These are phyloP conservation scores for Metarhizium humberi DNA, from an alignment of 2,329 filamentous ascomycete species.

Conservation along the genomic window DNA sequence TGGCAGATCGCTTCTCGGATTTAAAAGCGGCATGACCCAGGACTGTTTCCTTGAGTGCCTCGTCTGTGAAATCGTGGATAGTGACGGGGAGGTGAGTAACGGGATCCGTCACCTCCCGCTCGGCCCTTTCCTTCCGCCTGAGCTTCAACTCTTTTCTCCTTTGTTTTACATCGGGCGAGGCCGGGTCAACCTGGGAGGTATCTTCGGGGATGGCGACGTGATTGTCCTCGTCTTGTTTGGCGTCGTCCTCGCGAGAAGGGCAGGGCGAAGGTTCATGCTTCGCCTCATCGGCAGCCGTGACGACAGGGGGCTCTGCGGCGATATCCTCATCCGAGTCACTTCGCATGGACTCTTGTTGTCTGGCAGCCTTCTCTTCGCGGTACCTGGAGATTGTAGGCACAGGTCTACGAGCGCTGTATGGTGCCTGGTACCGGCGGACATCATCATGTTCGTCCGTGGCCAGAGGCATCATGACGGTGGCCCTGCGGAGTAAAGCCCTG, in stretches of 20 bases:
- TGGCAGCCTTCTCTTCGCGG: slow-evolving; percentile 33
- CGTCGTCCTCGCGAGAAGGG: slow-evolving; percentile 1
- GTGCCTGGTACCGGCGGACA: slow-evolving; percentile 26
- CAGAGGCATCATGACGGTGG: slow-evolving; percentile 21
- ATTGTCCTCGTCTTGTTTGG: slow-evolving; percentile 7
- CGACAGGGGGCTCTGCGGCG: background rate
- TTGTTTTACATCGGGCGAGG: slow-evolving; percentile 32
- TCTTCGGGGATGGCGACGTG: slow-evolving; percentile 17
- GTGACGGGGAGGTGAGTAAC: slow-evolving; percentile 60
- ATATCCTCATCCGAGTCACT: slow-evolving; percentile 15
- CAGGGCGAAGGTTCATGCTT: background rate
- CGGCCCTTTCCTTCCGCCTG: slow-evolving; percentile 32
- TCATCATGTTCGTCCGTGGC: slow-evolving; percentile 28
- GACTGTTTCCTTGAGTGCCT: slow-evolving; percentile 38
- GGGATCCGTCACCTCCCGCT: slow-evolving; percentile 60
- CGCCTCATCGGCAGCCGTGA: background rate
- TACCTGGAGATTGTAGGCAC: slow-evolving; percentile 42
- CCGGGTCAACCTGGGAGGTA: slow-evolving; percentile 26
- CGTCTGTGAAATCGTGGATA: slow-evolving; percentile 59
- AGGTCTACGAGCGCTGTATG: slow-evolving; percentile 32
- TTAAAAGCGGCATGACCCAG: slow-evolving; percentile 24
- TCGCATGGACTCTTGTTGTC: slow-evolving; percentile 29
- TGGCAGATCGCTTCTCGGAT: slow-evolving; percentile 25
- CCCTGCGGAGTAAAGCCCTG: background rate
- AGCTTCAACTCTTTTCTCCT: slow-evolving; percentile 41